Evolutionary conservation across 2,329 filamentous ascomycete genomes (phyloP), one percentile per base, ranked within the genome.

Genomic region (Trichoderma citrinoviride): DNA sequence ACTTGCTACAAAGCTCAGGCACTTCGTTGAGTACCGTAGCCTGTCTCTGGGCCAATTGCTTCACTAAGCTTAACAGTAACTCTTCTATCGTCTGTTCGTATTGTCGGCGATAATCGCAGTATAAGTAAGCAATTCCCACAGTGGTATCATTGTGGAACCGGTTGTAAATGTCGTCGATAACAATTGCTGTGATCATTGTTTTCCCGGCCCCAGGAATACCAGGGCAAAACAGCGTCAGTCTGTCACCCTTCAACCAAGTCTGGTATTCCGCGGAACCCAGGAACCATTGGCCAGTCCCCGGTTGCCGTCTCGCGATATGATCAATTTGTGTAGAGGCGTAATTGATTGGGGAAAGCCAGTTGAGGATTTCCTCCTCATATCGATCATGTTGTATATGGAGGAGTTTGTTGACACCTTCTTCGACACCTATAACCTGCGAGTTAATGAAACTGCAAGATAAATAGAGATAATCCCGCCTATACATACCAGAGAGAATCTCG

Each of bases 131-230:
- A 19, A 62, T 46, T 23, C 58, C 58, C 19, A 29, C 33, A 3
- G 10, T 37, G 12, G 33, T 14, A 12, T 37, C 33, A 5, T 14
- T 14, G 10, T 14, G 4, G 12, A 37, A 37, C 12, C 33, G 33
- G 3, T 14, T 37, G 33, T 14, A 14, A 14, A 37, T 37, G 33
- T 37, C 33, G 12, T 37, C 33, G 0, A 83, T 67, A 0, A 80
- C 74, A 14, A 78, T 76, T 0, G 80, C 76, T 0, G 78, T 71
- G 0, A 81, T 61, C 5, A 82, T 80, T 0, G 81, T 83, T 69
- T 84, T 84, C 2, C 81, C 81, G 0, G 80, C 77, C 3, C 81
- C 81, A 0, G 80, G 80, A 15, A 81, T 80, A 0, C 81, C 80
- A 1, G 75, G 75, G 33, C 33, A 37, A 37, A 37, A 37, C 12